Evolutionary conservation across 495 filamentous ascomycete species (phyloP), one percentile per base, ranked within the genome.

Genomic region (Hyaloscypha variabilis): DNA sequence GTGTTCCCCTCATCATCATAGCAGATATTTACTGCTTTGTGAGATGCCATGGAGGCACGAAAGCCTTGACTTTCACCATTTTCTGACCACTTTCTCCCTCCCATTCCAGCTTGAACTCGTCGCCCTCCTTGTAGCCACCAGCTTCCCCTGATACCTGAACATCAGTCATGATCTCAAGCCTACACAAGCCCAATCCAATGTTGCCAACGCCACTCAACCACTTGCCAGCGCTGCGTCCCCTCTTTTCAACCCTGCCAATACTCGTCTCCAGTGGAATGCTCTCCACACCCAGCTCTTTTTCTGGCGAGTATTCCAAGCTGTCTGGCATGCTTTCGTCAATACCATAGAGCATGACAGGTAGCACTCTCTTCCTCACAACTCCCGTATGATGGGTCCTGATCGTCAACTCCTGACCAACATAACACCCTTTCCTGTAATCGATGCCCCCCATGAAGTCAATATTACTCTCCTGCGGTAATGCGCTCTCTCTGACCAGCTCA

Each of bases 371-470:
- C 71, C 95, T 81, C 52, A 97, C 92, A 11, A 99, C 91, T 39
- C 95, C 95, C 2, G 89, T 93, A 75, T 98, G 95, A 72, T 92
- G 88, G 0, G 96, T 98, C 26, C 95, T 87, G 53, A 97, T 96
- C 8, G 96, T 98, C 59, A 98, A 81, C 74, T 99, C 95, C 78
- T 99, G 95, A 0, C 95, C 95, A 0, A 98, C 88, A 75, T 99
- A 99, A 76, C 95, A 99, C 1, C 95, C 95, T 78, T 99, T 99
- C 55, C 87, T 84, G 77, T 96, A 99, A 78, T 97, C 93, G 50
- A 98, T 85, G 3, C 83, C 96, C 21, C 83, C 81, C 82, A 88
- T 88, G 67, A 91, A 80, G 75, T 99, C 95, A 67, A 97, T 80
- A 74, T 97, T 95, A 64, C 79, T 87, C 74, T 97, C 93, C 67